phyloP scores from a whole-genome alignment of 2,329 filamentous ascomycete genomes.

The Alternaria longipes region DNA sequence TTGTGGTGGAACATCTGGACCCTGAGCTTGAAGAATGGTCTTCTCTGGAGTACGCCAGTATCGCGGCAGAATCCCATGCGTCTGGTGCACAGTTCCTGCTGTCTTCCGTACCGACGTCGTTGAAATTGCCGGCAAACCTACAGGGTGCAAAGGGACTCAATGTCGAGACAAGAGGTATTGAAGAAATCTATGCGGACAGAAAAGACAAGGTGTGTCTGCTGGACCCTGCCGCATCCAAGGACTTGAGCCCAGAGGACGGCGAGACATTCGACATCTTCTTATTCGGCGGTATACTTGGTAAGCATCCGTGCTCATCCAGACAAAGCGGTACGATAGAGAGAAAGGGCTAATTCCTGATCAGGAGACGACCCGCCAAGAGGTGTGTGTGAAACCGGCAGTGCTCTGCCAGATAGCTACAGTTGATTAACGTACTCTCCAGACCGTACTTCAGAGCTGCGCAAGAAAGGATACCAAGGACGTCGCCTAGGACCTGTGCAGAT shows the following conservation, averaged over 20 bases:
- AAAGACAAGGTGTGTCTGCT: conserved; percentile 86
- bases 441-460: conserved; percentile 91
- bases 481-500: conserved; percentile 93
- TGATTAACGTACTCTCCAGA: conserved; percentile 63
- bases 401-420: not conserved
- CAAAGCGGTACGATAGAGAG: not conserved
- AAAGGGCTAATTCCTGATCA: conserved; percentile 53
- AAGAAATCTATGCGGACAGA: conserved; percentile 77
- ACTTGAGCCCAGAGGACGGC: conserved; percentile 84
- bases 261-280: conserved; percentile 88
- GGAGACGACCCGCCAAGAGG: conserved; percentile 94
- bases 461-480: conserved; percentile 89
- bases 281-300: conserved; percentile 95
- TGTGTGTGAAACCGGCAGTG: conserved; percentile 62
- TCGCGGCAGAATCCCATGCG: conserved; percentile 80
- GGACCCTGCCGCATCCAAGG: conserved; percentile 83
- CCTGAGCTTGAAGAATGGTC: conserved; percentile 95
- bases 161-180: conserved; percentile 80
- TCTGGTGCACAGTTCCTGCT: conserved; percentile 77
- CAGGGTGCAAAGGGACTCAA: conserved; percentile 69
- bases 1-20: conserved; percentile 96
- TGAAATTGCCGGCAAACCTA: conserved; percentile 69
- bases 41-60: conserved; percentile 87
- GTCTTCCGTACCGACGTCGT: conserved; percentile 76
- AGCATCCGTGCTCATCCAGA: conserved; percentile 27